Evolutionary conservation across 169 alveolate species (phyloP), one percentile per base, ranked within the genome.

Genomic region (Cryptosporidium muris): DNA sequence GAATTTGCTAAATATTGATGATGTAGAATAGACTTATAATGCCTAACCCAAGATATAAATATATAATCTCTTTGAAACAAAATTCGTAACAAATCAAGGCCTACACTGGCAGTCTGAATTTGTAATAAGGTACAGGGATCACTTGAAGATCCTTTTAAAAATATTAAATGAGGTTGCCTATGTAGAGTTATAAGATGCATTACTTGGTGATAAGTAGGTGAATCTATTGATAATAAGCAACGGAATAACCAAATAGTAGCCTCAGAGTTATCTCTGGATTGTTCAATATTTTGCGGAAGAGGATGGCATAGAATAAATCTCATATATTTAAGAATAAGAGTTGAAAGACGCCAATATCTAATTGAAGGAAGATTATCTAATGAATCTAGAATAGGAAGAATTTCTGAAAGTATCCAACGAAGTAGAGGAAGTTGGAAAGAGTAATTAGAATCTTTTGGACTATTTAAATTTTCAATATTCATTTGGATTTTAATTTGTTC

Each of bases 201-300:
- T 1, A 74, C 49, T 48, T 74, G 85, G 11, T 74, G 85, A 38
- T 58, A 74, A 1, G 85, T 54, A 56, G 85, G 85, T 7, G 85
- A 74, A 37, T 74, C 85, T 7, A 74, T 74, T 3, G 85, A 74
- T n/a, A 74, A 62, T 8, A 74, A 16, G 34, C 85, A 74, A 2
- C 85, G 43, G 37, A 74, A 47, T 42, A 74, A 49, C 85, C 85
- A 74, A 12, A 74, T 74, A 12, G 62, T 56, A 43, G 85, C 85
- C 4, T 74, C 85, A 40, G 85, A 74, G 12, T 74, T 68, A 8
- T 74, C 85, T 1, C 60, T 43, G 4, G 51, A 62, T 4, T 74
- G 64, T 8, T 74, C 36, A 11, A 43, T 48, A 43, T 38, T 4
- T 16, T 74, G 74, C 6, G 67, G 85, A 2, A 74, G 45, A 3